phyloP scores from a whole-genome alignment of 331 rosid genomes.

The Acacia concinna region DNA sequence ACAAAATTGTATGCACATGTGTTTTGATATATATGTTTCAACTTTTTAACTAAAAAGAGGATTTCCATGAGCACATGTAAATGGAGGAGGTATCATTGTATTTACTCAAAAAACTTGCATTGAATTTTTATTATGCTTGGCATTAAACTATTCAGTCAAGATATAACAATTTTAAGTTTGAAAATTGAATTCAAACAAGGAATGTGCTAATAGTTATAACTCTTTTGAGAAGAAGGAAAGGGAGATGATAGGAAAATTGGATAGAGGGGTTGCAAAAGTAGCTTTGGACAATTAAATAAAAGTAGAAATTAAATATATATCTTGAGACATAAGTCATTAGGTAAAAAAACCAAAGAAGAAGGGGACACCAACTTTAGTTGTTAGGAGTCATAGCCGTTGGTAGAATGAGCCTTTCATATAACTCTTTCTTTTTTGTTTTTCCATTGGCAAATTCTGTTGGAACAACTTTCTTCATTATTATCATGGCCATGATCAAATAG shows the following conservation, averaged over 20 bases:
- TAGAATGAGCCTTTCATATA: conserved; percentile 12
- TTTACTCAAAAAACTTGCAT: neutral
- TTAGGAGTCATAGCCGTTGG: conserved; percentile 35
- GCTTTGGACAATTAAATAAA: neutral
- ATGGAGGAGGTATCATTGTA: neutral
- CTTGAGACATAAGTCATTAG: conserved; percentile 11
- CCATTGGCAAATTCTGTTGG: conserved; percentile 36
- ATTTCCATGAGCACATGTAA: neutral
- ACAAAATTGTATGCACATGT: neutral
- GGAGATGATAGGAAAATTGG: neutral
- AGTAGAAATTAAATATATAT: neutral
- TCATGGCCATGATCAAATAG: conserved; percentile 7
- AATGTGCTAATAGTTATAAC: neutral
- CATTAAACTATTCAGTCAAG: neutral
- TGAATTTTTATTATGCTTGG: neutral
- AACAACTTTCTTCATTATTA: conserved; percentile 49
- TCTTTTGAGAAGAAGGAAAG: neutral
- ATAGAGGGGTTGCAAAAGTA: neutral
- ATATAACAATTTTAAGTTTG: neutral
- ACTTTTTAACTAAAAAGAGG: neutral
- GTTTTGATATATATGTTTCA: too few species aligned
- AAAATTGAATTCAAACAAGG: neutral
- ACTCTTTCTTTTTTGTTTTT: conserved; percentile 5
- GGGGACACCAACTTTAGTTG: conserved; percentile 35
- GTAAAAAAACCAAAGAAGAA: conserved; percentile 22